Conservation (phyloP, 352 stramenopile species). For the Pseudoperonospora humuli region DNA sequence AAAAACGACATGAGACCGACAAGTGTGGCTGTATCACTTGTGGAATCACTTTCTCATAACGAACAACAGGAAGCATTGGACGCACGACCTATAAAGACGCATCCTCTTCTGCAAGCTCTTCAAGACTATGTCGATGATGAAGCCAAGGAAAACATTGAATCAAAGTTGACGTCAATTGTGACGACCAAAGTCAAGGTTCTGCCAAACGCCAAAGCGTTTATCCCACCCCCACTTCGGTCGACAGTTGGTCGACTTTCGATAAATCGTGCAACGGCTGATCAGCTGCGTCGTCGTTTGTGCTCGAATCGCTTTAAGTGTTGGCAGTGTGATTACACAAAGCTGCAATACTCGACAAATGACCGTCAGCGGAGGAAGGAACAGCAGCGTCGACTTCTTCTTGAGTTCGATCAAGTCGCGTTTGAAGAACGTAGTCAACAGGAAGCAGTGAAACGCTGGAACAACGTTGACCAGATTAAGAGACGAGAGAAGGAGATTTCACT, state of each 20-base stretch:
- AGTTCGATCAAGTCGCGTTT: conserved; percentile 35
- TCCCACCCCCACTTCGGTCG: conserved; percentile 11
- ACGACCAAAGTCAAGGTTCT: conserved; percentile 28
- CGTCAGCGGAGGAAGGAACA: conserved; percentile 31
- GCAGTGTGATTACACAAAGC: conserved; percentile 32
- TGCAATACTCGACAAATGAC: conserved; percentile 26
- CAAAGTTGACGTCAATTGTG: conserved; percentile 11
- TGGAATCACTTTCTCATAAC: conserved; percentile 61
- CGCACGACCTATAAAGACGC: conserved; percentile 46
- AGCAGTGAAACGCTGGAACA: conserved; percentile 7
- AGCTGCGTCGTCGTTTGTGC: conserved; percentile 29
- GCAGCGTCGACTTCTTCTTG: conserved; percentile 33
- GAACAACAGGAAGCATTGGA: conserved; percentile 65
- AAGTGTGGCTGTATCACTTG: conserved; percentile 60
- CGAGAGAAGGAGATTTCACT: conserved; percentile 43
- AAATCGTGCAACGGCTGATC: conserved; percentile 31
- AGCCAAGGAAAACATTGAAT: conserved; percentile 17
- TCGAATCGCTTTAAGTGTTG: conserved; percentile 41
- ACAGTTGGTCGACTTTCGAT: conserved; percentile 21
- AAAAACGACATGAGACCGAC: conserved; percentile 35
- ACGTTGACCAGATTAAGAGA: conserved; percentile 7
- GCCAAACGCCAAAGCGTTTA: conserved; percentile 31
- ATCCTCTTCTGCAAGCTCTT: conserved; percentile 55
- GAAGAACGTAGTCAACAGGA: conserved; percentile 15
- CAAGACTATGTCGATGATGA: conserved; percentile 60